Percentiles rank a stretch among this genome's conserved stretches.
Conservation (phyloP, 2,329 filamentous ascomycete genomes). For the Calonectria pseudoturangicola region DNA sequence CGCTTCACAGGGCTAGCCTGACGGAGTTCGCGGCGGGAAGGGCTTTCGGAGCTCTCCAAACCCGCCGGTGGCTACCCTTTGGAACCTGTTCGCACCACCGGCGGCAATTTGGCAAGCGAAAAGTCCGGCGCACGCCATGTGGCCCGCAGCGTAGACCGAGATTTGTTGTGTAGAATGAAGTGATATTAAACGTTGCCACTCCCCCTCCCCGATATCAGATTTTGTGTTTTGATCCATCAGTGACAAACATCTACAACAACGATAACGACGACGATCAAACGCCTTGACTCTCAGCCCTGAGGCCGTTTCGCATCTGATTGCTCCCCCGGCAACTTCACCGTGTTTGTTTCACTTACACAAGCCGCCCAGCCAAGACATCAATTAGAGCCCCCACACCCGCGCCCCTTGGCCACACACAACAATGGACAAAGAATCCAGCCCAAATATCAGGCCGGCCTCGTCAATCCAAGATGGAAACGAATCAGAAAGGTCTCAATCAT, state of each 20-base stretch:
- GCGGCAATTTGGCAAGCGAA: not conserved
- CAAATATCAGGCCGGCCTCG: not conserved
- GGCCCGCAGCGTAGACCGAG: not conserved
- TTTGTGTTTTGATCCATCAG: not conserved
- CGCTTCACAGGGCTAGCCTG: not conserved
- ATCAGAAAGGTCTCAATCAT: not conserved
- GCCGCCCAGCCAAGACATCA: not conserved
- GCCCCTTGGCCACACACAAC: not conserved
- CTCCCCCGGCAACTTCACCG: not conserved
- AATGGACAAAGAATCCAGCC: slow-evolving; percentile 3
- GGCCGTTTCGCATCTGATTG: not conserved
- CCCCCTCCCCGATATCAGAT: not conserved
- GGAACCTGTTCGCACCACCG: not conserved
- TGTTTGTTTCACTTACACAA: not conserved
- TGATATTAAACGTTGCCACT: slow-evolving; percentile 14
- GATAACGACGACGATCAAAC: not conserved
- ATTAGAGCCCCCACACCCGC: not conserved
- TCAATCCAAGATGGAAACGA: not conserved
- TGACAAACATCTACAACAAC: not conserved
- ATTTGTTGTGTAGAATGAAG: not conserved
- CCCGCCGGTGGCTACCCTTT: not conserved
- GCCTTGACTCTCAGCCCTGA: not conserved
- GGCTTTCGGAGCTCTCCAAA: slow-evolving; percentile 15
- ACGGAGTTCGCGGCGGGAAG: not conserved
- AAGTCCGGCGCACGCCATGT: slow-evolving; percentile 11